Evolutionary conservation across 163 green algal species (phyloP).

Genomic region (Chloromonas sp.): DNA sequence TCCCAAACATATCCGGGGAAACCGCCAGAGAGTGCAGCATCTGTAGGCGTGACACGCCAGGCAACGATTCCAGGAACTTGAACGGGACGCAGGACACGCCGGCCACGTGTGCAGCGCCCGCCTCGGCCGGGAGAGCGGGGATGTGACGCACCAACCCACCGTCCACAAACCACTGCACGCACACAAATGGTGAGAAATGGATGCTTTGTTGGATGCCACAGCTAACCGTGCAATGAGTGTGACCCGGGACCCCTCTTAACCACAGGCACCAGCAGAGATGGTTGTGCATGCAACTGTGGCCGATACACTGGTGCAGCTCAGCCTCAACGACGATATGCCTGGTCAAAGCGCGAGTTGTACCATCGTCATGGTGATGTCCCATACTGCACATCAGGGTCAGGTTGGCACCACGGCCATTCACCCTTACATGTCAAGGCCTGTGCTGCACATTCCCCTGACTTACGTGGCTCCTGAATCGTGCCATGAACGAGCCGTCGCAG

Average conservation of each 20-base stretch:
- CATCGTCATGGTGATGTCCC: too few relatives aligned
- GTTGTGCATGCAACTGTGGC: too few relatives aligned
- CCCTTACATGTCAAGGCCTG: background rate
- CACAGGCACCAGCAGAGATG: too few relatives aligned
- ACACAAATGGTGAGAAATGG: too few relatives aligned
- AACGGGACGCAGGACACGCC: slow-evolving; percentile 26
- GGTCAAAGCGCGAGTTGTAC: too few relatives aligned
- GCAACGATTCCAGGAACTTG: slow-evolving; percentile 20
- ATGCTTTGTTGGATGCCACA: too few relatives aligned
- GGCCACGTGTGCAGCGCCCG: slow-evolving; percentile 5
- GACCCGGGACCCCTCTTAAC: too few relatives aligned
- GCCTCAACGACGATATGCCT: too few relatives aligned
- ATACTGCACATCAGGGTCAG: too few relatives aligned
- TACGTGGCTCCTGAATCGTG: slow-evolving; percentile 18
- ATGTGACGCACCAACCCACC: slow-evolving; percentile 34
- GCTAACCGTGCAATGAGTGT: too few relatives aligned
- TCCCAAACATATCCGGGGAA: slow-evolving; percentile 14
- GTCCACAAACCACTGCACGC: slow-evolving; percentile 31
- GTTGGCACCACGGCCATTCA: too few relatives aligned
- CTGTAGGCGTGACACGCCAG: slow-evolving; percentile 6
- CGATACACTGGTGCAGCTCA: too few relatives aligned
- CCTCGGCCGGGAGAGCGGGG: slow-evolving; percentile 14
- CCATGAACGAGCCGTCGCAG: slow-evolving; percentile 30
- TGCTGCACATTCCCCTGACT: background rate
- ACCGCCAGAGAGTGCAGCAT: slow-evolving; percentile 8